A percentile compares a stretch with the other conserved stretches of the same genome.
These are phyloP conservation scores for Schoenoplectus triqueter DNA, from an alignment of 202 grass and related monocot genomes.

Conservation along the genomic window DNA sequence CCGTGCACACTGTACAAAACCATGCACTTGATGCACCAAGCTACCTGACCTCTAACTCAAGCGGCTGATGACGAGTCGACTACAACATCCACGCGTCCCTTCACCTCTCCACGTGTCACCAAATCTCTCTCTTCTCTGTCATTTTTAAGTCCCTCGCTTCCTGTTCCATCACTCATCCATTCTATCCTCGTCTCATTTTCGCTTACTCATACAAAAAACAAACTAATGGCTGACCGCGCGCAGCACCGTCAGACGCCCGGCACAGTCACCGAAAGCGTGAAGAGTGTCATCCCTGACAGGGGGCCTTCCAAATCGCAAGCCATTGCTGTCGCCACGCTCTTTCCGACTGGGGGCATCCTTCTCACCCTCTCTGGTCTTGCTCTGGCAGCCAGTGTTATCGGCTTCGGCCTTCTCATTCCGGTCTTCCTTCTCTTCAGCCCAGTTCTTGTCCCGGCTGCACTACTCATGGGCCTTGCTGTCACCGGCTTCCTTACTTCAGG, in stretches of 20 bases:
- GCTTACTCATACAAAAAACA: not conserved
- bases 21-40: not conserved
- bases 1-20: not conserved
- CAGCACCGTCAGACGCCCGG: conserved; percentile 21
- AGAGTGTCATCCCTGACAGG: conserved; percentile 27
- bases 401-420: conserved; percentile 20
- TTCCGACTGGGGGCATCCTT: conserved; percentile 30
- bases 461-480: conserved; percentile 22
- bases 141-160: not conserved
- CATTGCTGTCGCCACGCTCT: not conserved
- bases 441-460: conserved; percentile 17
- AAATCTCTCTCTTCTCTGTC: not conserved
- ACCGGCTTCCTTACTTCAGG: conserved; percentile 41
- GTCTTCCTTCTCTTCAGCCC: conserved; percentile 40
- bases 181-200: not conserved
- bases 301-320: conserved; percentile 10
- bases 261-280: not conserved
- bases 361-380: conserved; percentile 34
- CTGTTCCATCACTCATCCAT: not conserved
- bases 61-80: conserved; percentile 36
- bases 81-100: conserved; percentile 51
- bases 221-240: conserved; percentile 25
- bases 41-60: conserved; percentile 41
- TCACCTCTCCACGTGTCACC: conserved; percentile 27
- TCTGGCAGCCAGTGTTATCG: conserved; percentile 22